Percentiles rank a stretch among this genome's conserved stretches.
Evolutionary conservation across 257 asterid species (phyloP).

Genomic region (Solanum bulbocastanum): DNA sequence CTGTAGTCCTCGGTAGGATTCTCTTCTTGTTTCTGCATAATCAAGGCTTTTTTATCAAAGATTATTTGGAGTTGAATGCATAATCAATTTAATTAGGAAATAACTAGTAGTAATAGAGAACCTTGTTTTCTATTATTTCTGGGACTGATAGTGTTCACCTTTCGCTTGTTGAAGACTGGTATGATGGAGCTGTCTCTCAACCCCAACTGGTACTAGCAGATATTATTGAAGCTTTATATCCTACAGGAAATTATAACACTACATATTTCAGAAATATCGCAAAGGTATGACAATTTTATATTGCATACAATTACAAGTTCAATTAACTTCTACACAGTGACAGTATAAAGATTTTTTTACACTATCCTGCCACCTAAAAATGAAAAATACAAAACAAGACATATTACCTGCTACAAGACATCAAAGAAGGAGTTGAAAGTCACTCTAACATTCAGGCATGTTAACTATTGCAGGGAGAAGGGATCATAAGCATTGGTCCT

Average conservation of each 20-base stretch:
- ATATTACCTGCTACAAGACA: neutral
- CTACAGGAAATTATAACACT: conserved; percentile 55
- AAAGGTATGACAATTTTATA: conserved; percentile 34
- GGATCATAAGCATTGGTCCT: conserved; percentile 46
- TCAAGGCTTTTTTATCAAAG: neutral
- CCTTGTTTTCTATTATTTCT: neutral
- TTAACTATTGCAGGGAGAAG: conserved; percentile 57
- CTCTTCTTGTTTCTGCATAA: neutral
- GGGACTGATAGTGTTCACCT: neutral
- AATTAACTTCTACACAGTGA: neutral
- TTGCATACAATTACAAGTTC: neutral
- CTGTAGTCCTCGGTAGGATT: conserved; percentile 47
- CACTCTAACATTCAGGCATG: neutral
- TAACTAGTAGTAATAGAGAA: neutral
- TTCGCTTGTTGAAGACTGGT: conserved; percentile 53
- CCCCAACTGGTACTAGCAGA: conserved; percentile 83
- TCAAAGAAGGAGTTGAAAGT: neutral
- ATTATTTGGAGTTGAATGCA: neutral
- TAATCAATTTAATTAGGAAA: neutral
- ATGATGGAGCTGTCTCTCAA: conserved; percentile 86
- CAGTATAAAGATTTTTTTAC: no score
- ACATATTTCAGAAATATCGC: conserved; percentile 75
- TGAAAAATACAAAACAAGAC: no score
- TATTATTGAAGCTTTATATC: conserved; percentile 66
- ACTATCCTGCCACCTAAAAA: neutral